Evolutionary conservation across 2,329 filamentous ascomycete genomes (phyloP), one percentile per base, ranked within the genome.

Genomic region (Epichloe sp.): DNA sequence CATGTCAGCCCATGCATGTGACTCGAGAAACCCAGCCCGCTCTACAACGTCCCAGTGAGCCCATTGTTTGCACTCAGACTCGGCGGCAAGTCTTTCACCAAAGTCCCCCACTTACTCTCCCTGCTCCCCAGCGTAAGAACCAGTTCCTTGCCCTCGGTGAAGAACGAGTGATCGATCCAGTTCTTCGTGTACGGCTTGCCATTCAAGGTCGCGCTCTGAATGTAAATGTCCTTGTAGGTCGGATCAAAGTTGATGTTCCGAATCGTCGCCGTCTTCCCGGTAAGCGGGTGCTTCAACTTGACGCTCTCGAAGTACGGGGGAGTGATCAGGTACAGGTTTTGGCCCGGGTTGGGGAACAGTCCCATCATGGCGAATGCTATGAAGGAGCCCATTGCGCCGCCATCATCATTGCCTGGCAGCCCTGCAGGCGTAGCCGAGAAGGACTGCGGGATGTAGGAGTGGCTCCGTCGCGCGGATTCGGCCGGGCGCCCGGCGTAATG

Each of bases 341-440:
- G 83, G 0, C 82, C 83, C 0, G 80, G 73, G 42, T 85, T 80
- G 0, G 83, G 83, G 63, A 82, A 87, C 6, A 86, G 65, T 0
- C 83, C 83, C 69, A 86, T 77, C 82, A 86, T 86, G 23, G 74
- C 70, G 1, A 86, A 75, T 0, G 78, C 79, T 0, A 80, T 68
- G 53, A 85, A 86, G 0, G 76, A 76, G 17, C 82, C 83, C 82
- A 86, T 86, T 0, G 83, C 80, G 4, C 83, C 83, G 45, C 74
- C 76, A 61, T 87, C 83, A 53, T 86, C 83, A 60, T 86, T 87
- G 0, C 83, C 84, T 0, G 83, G 82, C 7, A 87, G 75, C 0
- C 83, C 83, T 2, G 65, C 67, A 0, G 77, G 66, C 0, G 75
- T 77, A 1, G 77, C 73, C 57, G 77, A 74, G 68, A 86, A 87